phyloP scores from a whole-genome alignment of 106 monocot species.

The Dendrobium nobile region DNA sequence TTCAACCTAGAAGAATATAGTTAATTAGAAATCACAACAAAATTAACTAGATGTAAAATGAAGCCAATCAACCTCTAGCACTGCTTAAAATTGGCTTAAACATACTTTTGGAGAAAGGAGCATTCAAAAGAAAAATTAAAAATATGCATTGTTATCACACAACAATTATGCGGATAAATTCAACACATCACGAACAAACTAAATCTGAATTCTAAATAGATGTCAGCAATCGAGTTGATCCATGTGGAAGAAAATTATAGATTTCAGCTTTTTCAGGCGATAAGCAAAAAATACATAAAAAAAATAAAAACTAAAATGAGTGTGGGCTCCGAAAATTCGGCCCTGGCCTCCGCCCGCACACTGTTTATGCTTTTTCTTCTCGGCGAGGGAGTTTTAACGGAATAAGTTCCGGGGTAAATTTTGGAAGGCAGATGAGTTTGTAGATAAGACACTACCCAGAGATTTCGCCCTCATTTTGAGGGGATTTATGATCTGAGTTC shows the following conservation, averaged over 20 bases:
- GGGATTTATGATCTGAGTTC: too few species aligned
- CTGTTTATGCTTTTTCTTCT: too few species aligned
- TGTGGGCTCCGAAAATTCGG: too few species aligned
- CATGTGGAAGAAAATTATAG: not conserved
- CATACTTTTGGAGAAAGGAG: not conserved
- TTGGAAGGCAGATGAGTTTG: too few species aligned
- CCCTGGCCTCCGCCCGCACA: too few species aligned
- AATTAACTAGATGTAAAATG: not conserved
- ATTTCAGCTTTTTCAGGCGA: not conserved
- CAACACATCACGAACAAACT: not conserved
- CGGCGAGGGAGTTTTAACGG: too few species aligned
- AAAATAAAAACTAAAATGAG: not conserved
- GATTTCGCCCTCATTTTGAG: too few species aligned
- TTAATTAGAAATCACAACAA: not conserved
- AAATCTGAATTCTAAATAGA: not conserved
- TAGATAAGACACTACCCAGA: too few species aligned
- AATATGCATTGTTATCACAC: not conserved
- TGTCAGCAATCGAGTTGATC: not conserved
- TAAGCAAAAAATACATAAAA: not conserved
- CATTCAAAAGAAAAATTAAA: not conserved
- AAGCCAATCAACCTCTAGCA: not conserved
- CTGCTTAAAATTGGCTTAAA: not conserved
- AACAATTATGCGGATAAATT: not conserved
- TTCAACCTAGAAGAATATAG: slow-evolving; percentile 51
- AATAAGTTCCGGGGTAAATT: too few species aligned